Evolutionary conservation across 2,329 filamentous ascomycete genomes (phyloP).

Genomic region (Rhynchosporium graminicola): DNA sequence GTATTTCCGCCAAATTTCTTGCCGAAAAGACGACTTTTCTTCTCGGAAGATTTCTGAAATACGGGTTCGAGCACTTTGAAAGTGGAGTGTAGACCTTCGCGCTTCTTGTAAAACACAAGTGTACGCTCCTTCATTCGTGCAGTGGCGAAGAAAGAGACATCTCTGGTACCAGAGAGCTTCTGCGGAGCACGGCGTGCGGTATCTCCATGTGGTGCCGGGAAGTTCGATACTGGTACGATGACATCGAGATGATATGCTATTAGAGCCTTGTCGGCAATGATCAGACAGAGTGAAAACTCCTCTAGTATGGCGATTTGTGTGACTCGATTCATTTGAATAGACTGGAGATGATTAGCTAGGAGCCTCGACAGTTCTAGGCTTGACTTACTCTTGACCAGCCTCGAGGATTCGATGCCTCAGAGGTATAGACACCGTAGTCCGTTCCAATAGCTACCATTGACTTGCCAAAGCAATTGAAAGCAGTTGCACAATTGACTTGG

Average conservation of each 20-base stretch:
- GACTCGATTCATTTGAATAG: slow-evolving; percentile 71
- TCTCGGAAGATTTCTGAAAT: slow-evolving; percentile 87
- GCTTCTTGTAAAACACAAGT: slow-evolving; percentile 95
- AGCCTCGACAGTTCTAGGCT: background rate
- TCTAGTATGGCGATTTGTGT: slow-evolving; percentile 94
- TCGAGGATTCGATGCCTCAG: slow-evolving; percentile 84
- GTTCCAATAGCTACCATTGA: slow-evolving; percentile 92
- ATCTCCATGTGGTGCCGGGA: slow-evolving; percentile 64
- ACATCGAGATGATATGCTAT: slow-evolving; percentile 94
- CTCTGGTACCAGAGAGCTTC: slow-evolving; percentile 80
- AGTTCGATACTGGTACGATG: slow-evolving; percentile 65
- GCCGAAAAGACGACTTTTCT: slow-evolving; percentile 69
- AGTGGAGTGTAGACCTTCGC: slow-evolving; percentile 85
- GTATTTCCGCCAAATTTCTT: slow-evolving; percentile 67
- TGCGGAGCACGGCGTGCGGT: slow-evolving; percentile 85
- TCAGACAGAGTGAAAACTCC: slow-evolving; percentile 88
- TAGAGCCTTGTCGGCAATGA: slow-evolving; percentile 88
- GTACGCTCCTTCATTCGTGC: slow-evolving; percentile 96
- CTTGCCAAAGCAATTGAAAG: slow-evolving; percentile 81
- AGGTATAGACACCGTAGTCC: slow-evolving; percentile 89
- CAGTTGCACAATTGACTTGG: slow-evolving; percentile 88
- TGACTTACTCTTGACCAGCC: slow-evolving; percentile 83
- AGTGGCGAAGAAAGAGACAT: slow-evolving; percentile 95
- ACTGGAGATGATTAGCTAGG: slow-evolving; percentile 49
- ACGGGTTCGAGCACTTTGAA: slow-evolving; percentile 98